Evolutionary conservation across 129 eudicot species (phyloP).

Genomic region (Centrapalus pauciflorus): DNA sequence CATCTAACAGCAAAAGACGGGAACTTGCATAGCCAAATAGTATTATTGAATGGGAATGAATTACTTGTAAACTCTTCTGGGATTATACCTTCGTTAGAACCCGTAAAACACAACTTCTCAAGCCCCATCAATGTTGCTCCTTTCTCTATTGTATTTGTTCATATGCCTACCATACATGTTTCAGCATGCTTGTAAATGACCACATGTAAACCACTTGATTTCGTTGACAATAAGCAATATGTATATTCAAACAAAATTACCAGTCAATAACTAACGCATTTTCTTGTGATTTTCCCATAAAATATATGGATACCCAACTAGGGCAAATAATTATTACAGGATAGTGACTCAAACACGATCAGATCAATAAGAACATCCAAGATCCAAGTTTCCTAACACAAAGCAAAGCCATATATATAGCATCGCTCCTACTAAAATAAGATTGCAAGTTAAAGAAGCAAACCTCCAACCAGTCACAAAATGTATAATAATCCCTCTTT

Average conservation of each 20-base stretch:
- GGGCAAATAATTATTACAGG: too few relatives aligned
- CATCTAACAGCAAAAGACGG: constrained; percentile 59
- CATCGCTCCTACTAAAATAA: too few relatives aligned
- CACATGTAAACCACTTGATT: constrained; percentile 3
- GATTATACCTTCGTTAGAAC: constrained; percentile 43
- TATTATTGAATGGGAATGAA: constrained; percentile 45
- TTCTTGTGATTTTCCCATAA: too few relatives aligned
- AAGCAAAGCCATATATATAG: too few relatives aligned
- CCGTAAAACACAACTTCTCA: constrained; percentile 23
- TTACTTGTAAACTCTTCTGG: constrained; percentile 42
- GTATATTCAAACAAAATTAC: too few relatives aligned
- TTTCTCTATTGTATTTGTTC: constrained; percentile 56
- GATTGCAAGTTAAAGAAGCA: not conserved
- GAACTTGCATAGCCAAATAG: constrained; percentile 50
- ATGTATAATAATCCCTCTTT: constrained; percentile 79
- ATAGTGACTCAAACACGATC: too few relatives aligned
- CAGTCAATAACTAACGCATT: too few relatives aligned
- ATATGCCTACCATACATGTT: constrained; percentile 34
- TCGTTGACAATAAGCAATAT: too few relatives aligned
- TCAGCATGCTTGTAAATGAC: constrained; percentile 52
- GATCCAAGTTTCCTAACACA: too few relatives aligned
- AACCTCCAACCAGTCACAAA: constrained; percentile 98
- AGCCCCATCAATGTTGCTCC: constrained; percentile 50
- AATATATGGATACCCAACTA: too few relatives aligned
- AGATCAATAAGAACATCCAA: too few relatives aligned